Evolutionary conservation across 768 basidiomycete genomes (phyloP), one percentile per base, ranked within the genome.

Genomic region (Tylopilus balloui): DNA sequence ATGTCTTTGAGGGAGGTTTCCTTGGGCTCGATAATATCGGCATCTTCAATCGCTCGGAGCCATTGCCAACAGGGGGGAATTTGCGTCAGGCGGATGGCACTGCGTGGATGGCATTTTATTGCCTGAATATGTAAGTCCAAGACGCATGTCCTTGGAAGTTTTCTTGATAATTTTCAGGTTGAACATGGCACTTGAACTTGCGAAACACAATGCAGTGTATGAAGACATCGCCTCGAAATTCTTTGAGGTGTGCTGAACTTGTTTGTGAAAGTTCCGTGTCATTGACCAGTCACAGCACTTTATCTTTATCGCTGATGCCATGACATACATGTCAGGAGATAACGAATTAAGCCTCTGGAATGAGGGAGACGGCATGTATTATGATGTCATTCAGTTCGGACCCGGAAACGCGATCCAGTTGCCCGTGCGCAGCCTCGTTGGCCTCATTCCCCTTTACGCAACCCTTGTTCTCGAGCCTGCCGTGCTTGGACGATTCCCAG

Each of bases 41-140:
- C 12, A 83, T 91, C 6, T 99, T 99, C 76, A 99, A 99, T 71
- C 86, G 96, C 40, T 96, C 92, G 2, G 96, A 99, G 67, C 90
- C 92, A 23, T 71, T 99, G 21, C 96, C 96, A 7, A 97, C 94
- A 6, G 95, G 95, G 28, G 96, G 96, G 9, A 80, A 72, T 15
- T 75, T 99, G 50, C 92, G 95, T 46, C 96, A 99, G 71, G 93
- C 96, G 8, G 96, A 99, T 65, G 95, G 95, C 9, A 99, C 96
- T 6, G 92, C 95, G 0, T 99, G 96, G 96, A 99, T 99, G 96
- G 96, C 93, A 27, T 99, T 98, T 73, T 99, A 95, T 69, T 92
- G 86, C 57, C 70, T 98, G 50, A 96, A 96, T 63, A 98, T 98
- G 96, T 90, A 52, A 58, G 81, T 59, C 24, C 29, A 42, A 9